These are phyloP conservation scores for Monosporascus sp. DNA, from an alignment of 2,329 filamentous ascomycete genomes.

Conservation along the genomic window DNA sequence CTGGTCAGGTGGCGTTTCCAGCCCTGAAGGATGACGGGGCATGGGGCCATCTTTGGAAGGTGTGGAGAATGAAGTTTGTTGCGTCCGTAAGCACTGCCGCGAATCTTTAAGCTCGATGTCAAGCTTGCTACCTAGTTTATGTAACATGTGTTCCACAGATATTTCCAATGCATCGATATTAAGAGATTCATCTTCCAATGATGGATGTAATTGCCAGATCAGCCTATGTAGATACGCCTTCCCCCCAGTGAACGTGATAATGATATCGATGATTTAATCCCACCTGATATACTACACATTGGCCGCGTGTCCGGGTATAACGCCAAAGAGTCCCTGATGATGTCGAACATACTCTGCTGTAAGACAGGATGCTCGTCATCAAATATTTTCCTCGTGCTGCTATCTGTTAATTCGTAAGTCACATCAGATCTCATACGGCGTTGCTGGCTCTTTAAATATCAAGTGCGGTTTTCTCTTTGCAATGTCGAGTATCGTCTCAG, in stretches of 20 bases:
- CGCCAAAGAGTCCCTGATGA: background rate
- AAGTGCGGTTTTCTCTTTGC: slow-evolving; percentile 84
- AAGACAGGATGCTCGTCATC: background rate
- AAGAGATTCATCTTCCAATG: background rate
- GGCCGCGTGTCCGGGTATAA: background rate
- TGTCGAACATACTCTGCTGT: background rate
- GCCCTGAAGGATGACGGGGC: too few relatives aligned
- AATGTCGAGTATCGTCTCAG: slow-evolving; percentile 83
- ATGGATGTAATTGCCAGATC: background rate
- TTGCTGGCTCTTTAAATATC: slow-evolving; percentile 64
- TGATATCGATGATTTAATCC: background rate
- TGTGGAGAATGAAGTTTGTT: too few relatives aligned
- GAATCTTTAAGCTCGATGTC: too few relatives aligned
- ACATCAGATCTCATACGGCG: slow-evolving; percentile 49
- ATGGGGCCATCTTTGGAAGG: too few relatives aligned
- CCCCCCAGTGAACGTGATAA: background rate
- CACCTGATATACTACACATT: background rate
- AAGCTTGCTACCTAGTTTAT: background rate
- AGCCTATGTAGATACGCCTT: background rate
- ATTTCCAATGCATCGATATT: background rate
- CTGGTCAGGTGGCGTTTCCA: too few relatives aligned
- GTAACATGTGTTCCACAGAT: background rate
- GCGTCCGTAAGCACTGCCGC: too few relatives aligned
- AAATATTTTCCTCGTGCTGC: background rate
- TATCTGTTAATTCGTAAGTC: slow-evolving; percentile 1